Evolutionary conservation across 306 rosid species (phyloP), one percentile per base, ranked within the genome.

Genomic region (Pyrus pyrifolia): DNA sequence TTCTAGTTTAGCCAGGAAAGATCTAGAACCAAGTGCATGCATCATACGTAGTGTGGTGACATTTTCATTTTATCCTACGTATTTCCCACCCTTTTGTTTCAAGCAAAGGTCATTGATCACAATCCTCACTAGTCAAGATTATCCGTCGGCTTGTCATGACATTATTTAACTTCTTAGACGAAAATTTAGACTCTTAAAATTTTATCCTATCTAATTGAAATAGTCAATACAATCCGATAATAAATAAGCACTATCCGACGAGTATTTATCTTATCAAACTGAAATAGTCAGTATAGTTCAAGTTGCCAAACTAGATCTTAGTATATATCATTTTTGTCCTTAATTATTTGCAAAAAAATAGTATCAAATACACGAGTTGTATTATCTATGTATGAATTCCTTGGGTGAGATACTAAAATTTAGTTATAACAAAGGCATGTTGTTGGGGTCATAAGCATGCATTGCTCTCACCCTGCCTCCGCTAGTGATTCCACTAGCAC

Each of bases 401-500:
- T 49, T 49, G 19, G 53, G 53, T 49, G 0, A 49, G 18, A 49
- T 49, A 49, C 19, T 14, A 4, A 49, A 49, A 49, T 49, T 49
- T 49, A 4, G 53, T 4, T 19, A 17, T 14, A 49, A 14, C 19
- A 49, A 14, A 15, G 53, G 53, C 19, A 49, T 49, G 19, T 49
- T 49, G 53, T 49, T 49, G 5, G 19, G 53, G 7, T 14, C 19
- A 49, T 1, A 46, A 2, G 19, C 19, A 46, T 13, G 18, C 52
- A 46, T 46, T 46, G 53, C 53, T 17, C 6, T 6, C 53, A 49
- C 2, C 53, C 7, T 49, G 3, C 17, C 19, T 14, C 53, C 1
- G 2, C 53, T 49, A 14, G 7, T 49, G 19, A 35, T 35, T 35
- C 87, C 90, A 2, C 88, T 78, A 13, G 88, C 86, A 55, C 85